A percentile compares a stretch with the other conserved stretches of the same genome.
These are phyloP conservation scores for Monosporozyma solicola DNA, from an alignment of 805 yeast species.

Conservation along the genomic window DNA sequence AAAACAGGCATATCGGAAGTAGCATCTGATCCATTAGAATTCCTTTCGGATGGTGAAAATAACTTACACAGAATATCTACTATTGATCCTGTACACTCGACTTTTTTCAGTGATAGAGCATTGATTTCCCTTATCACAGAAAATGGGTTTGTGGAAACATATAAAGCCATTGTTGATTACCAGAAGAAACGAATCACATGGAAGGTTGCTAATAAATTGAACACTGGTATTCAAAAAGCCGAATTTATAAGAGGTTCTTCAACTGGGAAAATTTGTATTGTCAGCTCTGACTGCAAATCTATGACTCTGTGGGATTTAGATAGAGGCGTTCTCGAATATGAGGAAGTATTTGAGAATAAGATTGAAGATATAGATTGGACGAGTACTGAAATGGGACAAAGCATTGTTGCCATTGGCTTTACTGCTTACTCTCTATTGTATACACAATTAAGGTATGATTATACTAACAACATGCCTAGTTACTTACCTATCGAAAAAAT, in stretches of 20 bases:
- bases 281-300: slow-evolving; percentile 41
- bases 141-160: slow-evolving; percentile 41
- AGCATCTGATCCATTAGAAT: slow-evolving; percentile 10
- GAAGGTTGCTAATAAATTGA: slow-evolving; percentile 41
- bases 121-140: slow-evolving; percentile 52
- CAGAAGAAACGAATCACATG: slow-evolving; percentile 35
- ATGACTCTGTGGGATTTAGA: slow-evolving; percentile 76
- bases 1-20: slow-evolving; percentile 30
- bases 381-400: slow-evolving; percentile 51
- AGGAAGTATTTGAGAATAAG: slow-evolving; percentile 31
- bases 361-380: slow-evolving; percentile 87
- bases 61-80: slow-evolving; percentile 40
- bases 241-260: slow-evolving; percentile 64
- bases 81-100: slow-evolving; percentile 54
- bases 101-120: slow-evolving; percentile 29
- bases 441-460: slow-evolving; percentile 80
- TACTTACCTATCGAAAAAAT: slow-evolving; percentile 68
- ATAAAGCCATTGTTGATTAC: slow-evolving; percentile 32
- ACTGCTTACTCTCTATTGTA: slow-evolving; percentile 52
- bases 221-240: slow-evolving; percentile 48
- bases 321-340: slow-evolving; percentile 58
- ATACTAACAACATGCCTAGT: slow-evolving; percentile 70
- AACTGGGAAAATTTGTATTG: slow-evolving; percentile 64
- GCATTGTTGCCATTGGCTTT: slow-evolving; percentile 77
- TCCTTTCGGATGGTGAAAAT: slow-evolving; percentile 25